A percentile compares a stretch with the other conserved stretches of the same genome.
Conservation (phyloP, 345 rosid genomes). For the Eucalyptus albens region DNA sequence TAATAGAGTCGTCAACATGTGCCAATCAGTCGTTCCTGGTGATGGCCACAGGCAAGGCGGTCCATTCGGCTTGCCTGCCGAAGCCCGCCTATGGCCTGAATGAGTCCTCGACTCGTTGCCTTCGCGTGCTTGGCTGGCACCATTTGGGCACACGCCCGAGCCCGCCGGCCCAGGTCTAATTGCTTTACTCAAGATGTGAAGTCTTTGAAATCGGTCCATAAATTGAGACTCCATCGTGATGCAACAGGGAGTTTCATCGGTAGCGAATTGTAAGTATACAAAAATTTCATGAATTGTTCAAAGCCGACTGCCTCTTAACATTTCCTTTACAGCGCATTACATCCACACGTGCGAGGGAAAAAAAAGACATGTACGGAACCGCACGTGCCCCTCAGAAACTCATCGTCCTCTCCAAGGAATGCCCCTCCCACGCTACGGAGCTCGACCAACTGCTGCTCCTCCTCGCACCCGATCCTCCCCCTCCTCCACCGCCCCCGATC, state of each 20-base stretch:
- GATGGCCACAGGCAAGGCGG: not conserved
- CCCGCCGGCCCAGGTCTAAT: not conserved
- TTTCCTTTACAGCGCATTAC: not conserved
- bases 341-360: not conserved
- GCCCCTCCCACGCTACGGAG: not conserved
- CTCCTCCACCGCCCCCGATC: not conserved
- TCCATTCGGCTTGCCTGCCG: not conserved
- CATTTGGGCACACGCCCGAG: not conserved
- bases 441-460: conserved; percentile 4
- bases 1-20: not conserved
- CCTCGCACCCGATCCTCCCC: not conserved
- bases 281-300: not conserved
- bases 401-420: not conserved
- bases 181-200: not conserved
- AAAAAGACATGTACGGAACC: not conserved
- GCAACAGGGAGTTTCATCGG: not conserved
- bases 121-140: not conserved
- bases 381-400: not conserved
- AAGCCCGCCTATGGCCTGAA: not conserved
- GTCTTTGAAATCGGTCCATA: not conserved
- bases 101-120: not conserved
- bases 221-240: not conserved
- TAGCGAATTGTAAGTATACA: not conserved
- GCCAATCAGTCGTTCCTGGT: not conserved
- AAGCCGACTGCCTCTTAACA: not conserved